Base-by-base conservation (phyloP, 2,329 filamentous ascomycete genomes). In the Ophiognomonia clavigignenti-juglandacearum region DNA sequence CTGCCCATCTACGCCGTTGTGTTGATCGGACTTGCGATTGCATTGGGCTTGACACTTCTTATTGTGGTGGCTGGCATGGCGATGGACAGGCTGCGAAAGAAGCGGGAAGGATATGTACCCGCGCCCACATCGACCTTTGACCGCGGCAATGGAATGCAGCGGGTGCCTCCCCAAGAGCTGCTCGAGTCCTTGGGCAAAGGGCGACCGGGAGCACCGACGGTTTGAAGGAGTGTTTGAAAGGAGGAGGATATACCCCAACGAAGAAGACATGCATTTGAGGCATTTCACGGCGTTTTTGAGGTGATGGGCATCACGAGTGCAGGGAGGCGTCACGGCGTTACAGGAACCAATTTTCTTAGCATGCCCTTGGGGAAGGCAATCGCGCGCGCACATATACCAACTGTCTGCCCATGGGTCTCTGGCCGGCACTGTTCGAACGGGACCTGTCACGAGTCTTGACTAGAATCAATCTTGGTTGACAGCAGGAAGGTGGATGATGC, bases 91-190 rank as follows among this genome's bases (percentile, higher is more conserved):
- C 73, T 85, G 51, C 80, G 88, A 57, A 85, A 89, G 68, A 84
- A 78, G 70, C 79, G 82, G 40, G 86, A 92, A 62, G 88, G 89
- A 41, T 95, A 95, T 56, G 71, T 82, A 13, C 87, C 84, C n/a
- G 87, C 88, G 29, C 83, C 85, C 4, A 85, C 83, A 16, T 78
- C 73, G 29, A 79, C 78, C 72, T 78, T 75, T 53, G 80, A 83
- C 59, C 72, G 77, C 34, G 74, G 73, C 45, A 78, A 71, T 52
- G 77, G 77, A 43, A 78, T 83, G 54, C 70, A 73, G 54, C 69
- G 78, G 52, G 74, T 85, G 51, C 81, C 81, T 11, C 82, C 82
- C 3, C 72, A 75, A 43, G 77, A 84, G 61, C 70, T 82, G 31
- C 65, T 82, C 7, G 73, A 78, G 56, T 75, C 72, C 16, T 61